phyloP scores from a whole-genome alignment of 306 rosid genomes.

The Cicer bijugum region DNA sequence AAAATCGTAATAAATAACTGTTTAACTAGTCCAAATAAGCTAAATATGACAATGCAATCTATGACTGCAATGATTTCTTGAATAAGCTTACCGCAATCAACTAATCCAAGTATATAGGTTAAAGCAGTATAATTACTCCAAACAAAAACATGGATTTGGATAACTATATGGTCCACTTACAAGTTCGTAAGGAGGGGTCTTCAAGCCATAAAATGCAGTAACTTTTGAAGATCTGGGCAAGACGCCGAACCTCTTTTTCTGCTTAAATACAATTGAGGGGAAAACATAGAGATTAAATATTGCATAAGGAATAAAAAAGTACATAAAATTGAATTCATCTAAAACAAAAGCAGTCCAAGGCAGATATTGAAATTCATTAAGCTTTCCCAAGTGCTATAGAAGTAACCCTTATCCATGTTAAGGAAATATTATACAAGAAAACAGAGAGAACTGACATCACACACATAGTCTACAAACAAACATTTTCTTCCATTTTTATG shows the following conservation, averaged over 20 bases:
- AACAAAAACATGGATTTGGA: conserved; percentile 27
- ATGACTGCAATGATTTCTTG: conserved; percentile 20
- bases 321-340: conserved; percentile 26
- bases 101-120: conserved; percentile 25
- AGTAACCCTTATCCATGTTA: conserved; percentile 16
- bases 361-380: conserved; percentile 17
- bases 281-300: conserved; percentile 18
- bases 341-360: conserved; percentile 1
- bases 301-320: conserved; percentile 7
- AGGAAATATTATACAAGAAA: conserved; percentile 3
- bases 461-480: background rate
- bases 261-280: conserved; percentile 43
- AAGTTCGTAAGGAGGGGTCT: conserved; percentile 82
- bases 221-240: conserved; percentile 56
- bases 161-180: conserved; percentile 57
- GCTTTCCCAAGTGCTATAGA: conserved; percentile 7
- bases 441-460: conserved; percentile 11
- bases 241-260: conserved; percentile 51
- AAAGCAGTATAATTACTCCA: conserved; percentile 32
- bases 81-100: conserved; percentile 14
- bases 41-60: conserved; percentile 16
- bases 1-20: background rate
- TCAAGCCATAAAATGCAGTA: conserved; percentile 76
- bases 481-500: no score
- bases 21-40: conserved; percentile 14